Base-by-base conservation (phyloP, 257 asterid genomes). In the Thymus quinquecostatus region DNA sequence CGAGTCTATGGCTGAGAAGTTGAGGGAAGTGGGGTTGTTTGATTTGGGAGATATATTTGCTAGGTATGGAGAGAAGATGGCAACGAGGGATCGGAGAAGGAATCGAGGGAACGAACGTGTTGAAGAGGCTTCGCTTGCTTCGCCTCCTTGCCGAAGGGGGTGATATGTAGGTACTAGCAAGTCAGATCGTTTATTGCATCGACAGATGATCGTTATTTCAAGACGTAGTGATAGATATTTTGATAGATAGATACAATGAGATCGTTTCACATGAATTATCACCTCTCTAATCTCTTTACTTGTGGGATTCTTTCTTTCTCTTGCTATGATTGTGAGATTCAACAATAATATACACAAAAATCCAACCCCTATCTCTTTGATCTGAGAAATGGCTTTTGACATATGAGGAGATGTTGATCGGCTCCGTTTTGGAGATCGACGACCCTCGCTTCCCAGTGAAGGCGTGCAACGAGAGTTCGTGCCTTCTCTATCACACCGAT, bases 21-120 rank as follows among this genome's bases (percentile, higher is more conserved):
- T 91, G 80, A 84, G 86, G 70, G 99, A 94, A 78, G 97, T 94
- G 50, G 99, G 99, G 4, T 72, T 80, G 81, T 85, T 89, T 77
- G 99, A 94, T 86, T 81, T 94, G 48, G 99, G 87, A 0, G 97
- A 94, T 84, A 84, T 91, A 77, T 83, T 94, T 59, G 84, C 70
- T 8, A 87, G 92, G 76, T 94, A 86, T 72, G 97, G 99, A 21
- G 77, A 71, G 82, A 89, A 83, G 82, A 95, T 95, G 99, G 86
- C 98, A 1, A 95, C 97, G 14, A 88, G 97, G 77, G 96, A 88
- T 61, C 79, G 93, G 72, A 86, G 99, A 80, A 89, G 95, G 71
- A 80, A 71, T 64, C 79, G 89, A 78, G 75, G 49, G 49, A 51
- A 66, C 1, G 73, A 80, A 13, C 50, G 44, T 4, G 47, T 36